Base-by-base conservation (phyloP, 176 grass and related monocot species). In the Avena eriantha region DNA sequence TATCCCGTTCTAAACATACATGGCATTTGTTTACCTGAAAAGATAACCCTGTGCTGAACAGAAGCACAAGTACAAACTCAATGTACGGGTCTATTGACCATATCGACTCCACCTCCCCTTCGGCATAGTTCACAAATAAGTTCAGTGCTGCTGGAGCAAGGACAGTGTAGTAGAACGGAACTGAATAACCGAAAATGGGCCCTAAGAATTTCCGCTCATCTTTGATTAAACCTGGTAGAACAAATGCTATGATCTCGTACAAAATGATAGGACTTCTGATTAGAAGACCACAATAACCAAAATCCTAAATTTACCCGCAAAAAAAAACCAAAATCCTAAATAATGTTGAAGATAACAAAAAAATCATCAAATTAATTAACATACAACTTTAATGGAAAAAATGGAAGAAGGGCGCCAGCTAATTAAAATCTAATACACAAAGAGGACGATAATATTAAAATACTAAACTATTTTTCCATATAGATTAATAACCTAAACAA, bases 51-150 rank as follows among this genome's bases (percentile, higher is more conserved):
- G 96, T 98, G 90, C 96, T 98, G 85, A 98, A 98, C 77, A 98
- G 84, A 79, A 98, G 96, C 54, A 98, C 74, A 58, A 98, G 96
- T 71, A 98, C 79, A 75, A 98, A 98, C 86, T 96, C 96, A 53
- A 98, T 96, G 75, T 96, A 98, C 78, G 96, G 93, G 46, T 98
- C 96, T 73, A 98, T 98, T 12, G 96, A 98, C 96, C 96, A 98
- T 22, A 98, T 36, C 0, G 93, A 98, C 88, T 98, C 96, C 8
- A 96, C 96, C 31, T 93, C 96, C 56, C 96, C 96, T 29, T 98
- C 93, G 0, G 96, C 96, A 78, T 98, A 98, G 80, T 91, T 98
- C 68, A 98, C 93, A 10, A 98, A 98, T 85, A 98, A 98, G 77
- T 94, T 96, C 76, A 98, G 88, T 48, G 96, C 96, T 73, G 96